These are phyloP conservation scores for Parafenestella ontariensis DNA, from an alignment of 2,329 filamentous ascomycete genomes.

Conservation along the genomic window DNA sequence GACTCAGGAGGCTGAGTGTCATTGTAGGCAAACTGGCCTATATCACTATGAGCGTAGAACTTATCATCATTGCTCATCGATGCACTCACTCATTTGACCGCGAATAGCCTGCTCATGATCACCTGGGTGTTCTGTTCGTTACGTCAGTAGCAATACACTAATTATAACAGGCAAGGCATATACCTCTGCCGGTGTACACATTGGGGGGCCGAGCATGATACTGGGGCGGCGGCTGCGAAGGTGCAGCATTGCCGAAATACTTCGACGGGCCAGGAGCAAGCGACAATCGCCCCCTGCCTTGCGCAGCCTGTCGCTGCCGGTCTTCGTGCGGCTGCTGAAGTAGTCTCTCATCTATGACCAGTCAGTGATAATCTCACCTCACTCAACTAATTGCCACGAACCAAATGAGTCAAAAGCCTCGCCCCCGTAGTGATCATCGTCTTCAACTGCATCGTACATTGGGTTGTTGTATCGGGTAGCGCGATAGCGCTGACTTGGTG, in stretches of 20 bases:
- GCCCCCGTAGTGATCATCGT: conserved; percentile 26
- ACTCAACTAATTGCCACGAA: conserved; percentile 31
- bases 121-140: conserved; percentile 3
- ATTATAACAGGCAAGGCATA: background rate
- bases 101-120: conserved; percentile 4
- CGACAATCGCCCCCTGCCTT: conserved; percentile 48
- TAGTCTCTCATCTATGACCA: conserved; percentile 43
- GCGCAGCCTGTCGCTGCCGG: conserved; percentile 44
- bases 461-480: conserved; percentile 18
- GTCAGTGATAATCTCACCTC: background rate
- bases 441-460: conserved; percentile 33
- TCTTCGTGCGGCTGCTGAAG: conserved; percentile 41
- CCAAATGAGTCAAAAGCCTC: conserved; percentile 58
- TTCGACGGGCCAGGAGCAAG: conserved; percentile 35
- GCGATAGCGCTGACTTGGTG: conserved; percentile 36
- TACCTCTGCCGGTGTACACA: background rate
- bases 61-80: background rate
- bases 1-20: conserved; percentile 18
- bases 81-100: conserved; percentile 12
- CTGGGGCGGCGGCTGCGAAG: conserved; percentile 8
- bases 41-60: background rate
- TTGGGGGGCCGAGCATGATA: background rate
- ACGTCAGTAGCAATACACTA: background rate
- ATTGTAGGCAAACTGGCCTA: conserved; percentile 35
- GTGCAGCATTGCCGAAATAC: conserved; percentile 6